A percentile compares a stretch with the other conserved stretches of the same genome.
phyloP scores from a whole-genome alignment of 1,284 basidiomycete species.

The Apiotrichum sp. region DNA sequence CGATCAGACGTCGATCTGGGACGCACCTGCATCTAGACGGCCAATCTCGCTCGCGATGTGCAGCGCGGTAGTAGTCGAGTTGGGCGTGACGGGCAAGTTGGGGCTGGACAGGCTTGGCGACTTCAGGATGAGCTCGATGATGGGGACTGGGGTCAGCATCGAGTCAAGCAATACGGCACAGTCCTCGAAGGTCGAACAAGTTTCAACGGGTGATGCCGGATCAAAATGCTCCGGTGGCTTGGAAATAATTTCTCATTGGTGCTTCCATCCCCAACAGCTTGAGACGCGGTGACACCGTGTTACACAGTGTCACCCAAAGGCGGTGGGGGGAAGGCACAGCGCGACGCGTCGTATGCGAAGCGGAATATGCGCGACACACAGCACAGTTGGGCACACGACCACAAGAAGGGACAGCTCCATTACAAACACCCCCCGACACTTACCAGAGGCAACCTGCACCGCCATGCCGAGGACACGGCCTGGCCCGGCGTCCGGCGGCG shows the following conservation, averaged over 20 bases:
- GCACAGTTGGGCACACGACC: neutral
- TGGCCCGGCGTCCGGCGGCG: slow-evolving; percentile 53
- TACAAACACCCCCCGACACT: slow-evolving; percentile 32
- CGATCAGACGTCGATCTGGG: no score
- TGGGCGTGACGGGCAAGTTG: slow-evolving; percentile 53
- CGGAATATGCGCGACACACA: neutral
- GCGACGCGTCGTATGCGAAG: neutral
- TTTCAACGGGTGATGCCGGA: no score
- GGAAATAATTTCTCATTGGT: no score
- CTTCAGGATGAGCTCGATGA: slow-evolving; percentile 62
- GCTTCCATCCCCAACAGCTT: no score
- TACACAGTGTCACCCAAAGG: no score
- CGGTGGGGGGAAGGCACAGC: no score
- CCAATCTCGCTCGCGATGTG: slow-evolving; percentile 81
- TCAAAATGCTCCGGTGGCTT: no score
- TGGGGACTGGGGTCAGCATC: slow-evolving; percentile 46
- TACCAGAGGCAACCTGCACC: slow-evolving; percentile 74
- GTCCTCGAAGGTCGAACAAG: no score
- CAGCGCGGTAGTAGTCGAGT: slow-evolving; percentile 70
- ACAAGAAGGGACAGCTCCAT: neutral
- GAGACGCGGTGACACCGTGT: no score
- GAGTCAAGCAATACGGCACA: no score
- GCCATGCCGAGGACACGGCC: slow-evolving; percentile 78
- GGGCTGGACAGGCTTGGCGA: slow-evolving; percentile 61
- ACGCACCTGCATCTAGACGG: slow-evolving; percentile 61